Percentiles rank a stretch among this genome's conserved stretches.
Evolutionary conservation across 2,329 filamentous ascomycete genomes (phyloP).

Genomic region (Venturia carpophila): DNA sequence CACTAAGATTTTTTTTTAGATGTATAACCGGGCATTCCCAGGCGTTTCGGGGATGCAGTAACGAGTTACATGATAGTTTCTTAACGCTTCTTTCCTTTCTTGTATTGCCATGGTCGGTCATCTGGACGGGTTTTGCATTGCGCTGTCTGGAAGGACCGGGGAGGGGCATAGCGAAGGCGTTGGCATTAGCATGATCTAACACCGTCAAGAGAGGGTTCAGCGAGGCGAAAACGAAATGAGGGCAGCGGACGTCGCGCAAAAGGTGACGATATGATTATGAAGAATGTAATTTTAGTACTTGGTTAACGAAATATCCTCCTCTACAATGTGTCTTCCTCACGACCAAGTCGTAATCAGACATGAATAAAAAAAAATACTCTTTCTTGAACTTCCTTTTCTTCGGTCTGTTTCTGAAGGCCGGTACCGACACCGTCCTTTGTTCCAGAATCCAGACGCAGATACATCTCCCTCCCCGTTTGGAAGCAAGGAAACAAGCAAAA

Average conservation of each 20-base stretch:
- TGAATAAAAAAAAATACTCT: too few species aligned
- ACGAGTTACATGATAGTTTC: not conserved
- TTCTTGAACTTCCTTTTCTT: too few species aligned
- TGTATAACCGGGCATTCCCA: not conserved
- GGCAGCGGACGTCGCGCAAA: too few species aligned
- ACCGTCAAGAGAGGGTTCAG: too few species aligned
- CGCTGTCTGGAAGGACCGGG: not conserved
- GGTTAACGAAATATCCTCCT: not conserved
- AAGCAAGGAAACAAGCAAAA: too few species aligned
- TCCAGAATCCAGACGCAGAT: too few species aligned
- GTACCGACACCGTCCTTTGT: too few species aligned
- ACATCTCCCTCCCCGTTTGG: too few species aligned
- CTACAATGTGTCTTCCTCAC: too few species aligned
- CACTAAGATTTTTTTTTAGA: not conserved
- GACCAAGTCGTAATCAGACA: not conserved
- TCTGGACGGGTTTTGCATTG: not conserved
- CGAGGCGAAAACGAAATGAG: too few species aligned
- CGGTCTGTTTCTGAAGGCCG: too few species aligned
- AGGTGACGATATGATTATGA: not conserved
- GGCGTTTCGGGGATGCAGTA: not conserved
- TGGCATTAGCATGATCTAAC: not conserved
- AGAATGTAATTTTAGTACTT: conserved; percentile 4
- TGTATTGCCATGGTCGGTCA: not conserved
- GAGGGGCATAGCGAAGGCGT: not conserved
- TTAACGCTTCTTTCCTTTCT: not conserved